Base-by-base conservation (phyloP, 257 asterid species). In the Lantana camara region DNA sequence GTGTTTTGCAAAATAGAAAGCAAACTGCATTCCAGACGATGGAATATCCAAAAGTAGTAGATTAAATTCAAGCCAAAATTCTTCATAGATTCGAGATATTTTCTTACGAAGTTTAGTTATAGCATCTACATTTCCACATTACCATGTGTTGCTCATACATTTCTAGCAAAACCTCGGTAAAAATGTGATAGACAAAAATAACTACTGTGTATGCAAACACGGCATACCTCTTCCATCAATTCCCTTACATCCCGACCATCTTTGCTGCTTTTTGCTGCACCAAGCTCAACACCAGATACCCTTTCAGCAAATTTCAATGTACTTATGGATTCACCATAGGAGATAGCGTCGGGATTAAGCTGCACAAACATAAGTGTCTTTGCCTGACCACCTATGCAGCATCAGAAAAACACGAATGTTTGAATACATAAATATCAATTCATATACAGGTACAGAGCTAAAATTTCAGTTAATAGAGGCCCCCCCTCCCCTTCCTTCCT, bases 351-450 rank as follows among this genome's bases (percentile, higher is more conserved):
- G 2, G 99, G 96, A 82, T 90, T 94, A 29, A 94, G 90, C 83
- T 94, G 99, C 75, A 94, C 97, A 59, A 94, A 90, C 96, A 94
- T 94, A 16, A 94, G 95, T 4, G 97, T 94, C 85, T 94, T 94
- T 4, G 99, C 96, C 10, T 86, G 85, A 1, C 99, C 99, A 49
- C 97, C 98, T 92, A 77, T 44, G 54, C 32, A 54, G 48, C 65
- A 63, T 41, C 62, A 63, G 20, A 37, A 38, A 22, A 41, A 19
- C 21, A 69, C 11, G 32, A 19, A 41, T 38, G 10, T 17, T 22
- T 44, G 9, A 47, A 27, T 40, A 12, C 3, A n/a, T 41, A 27
- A 14, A 54, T 29, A 20, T 30, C n/a, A 1, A 54, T 27, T 54
- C 60, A 54, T 12, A 24, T 52, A 42, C 0, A 11, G 14, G n/a